Evolutionary conservation across 345 rosid genomes (phyloP).

Genomic region (Brassica napus): DNA sequence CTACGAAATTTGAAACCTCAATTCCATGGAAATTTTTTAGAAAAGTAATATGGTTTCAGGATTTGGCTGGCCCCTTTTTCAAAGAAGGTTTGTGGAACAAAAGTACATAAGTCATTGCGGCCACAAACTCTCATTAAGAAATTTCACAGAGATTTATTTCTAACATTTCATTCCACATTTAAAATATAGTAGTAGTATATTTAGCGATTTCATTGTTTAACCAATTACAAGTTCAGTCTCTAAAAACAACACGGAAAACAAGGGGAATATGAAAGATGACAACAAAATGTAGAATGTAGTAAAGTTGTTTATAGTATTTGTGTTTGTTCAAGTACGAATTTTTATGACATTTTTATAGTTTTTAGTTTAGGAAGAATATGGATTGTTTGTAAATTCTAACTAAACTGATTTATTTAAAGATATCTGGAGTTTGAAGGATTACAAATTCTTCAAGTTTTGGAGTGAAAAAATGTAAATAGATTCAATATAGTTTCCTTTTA

Average conservation of each 20-base stretch:
- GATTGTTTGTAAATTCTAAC: background rate
- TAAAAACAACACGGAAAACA: conserved; percentile 7
- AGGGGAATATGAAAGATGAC: background rate
- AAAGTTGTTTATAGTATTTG: background rate
- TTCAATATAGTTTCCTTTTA: background rate
- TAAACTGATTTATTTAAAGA: background rate
- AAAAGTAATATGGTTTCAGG: conserved; percentile 1
- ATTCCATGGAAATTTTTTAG: background rate
- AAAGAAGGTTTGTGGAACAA: background rate
- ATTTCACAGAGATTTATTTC: conserved; percentile 7
- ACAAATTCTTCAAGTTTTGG: background rate
- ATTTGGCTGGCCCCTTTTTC: background rate
- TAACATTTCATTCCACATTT: background rate
- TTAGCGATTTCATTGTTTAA: background rate
- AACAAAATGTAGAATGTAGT: conserved; percentile 4
- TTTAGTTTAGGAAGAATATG: background rate
- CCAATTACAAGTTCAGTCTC: conserved; percentile 3
- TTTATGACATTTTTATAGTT: background rate
- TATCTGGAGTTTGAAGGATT: background rate
- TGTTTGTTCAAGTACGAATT: background rate
- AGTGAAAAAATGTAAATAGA: background rate
- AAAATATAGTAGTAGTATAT: background rate
- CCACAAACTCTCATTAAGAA: background rate
- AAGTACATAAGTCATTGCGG: background rate
- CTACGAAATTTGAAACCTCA: background rate